These are phyloP conservation scores for Penicillium corylophilum DNA, from an alignment of 2,329 filamentous ascomycete species.

Conservation along the genomic window DNA sequence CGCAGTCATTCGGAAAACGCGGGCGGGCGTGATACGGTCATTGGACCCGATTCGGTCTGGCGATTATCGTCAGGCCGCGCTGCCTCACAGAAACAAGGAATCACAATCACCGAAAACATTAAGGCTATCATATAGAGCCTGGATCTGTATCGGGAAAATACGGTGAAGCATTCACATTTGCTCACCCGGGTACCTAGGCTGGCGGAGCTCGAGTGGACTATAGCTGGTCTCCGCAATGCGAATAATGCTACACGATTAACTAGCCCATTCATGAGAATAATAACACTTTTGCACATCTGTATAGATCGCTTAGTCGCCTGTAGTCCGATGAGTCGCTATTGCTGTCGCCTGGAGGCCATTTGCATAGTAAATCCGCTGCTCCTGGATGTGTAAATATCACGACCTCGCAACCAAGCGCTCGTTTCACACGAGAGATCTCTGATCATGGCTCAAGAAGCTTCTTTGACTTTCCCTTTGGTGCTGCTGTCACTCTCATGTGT, in stretches of 20 bases:
- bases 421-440: not conserved
- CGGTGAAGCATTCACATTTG: not conserved
- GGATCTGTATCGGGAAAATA: not conserved
- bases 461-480: not conserved
- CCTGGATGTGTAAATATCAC: not conserved
- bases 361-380: not conserved
- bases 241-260: not conserved
- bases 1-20: conserved; percentile 17
- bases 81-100: not conserved
- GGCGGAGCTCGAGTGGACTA: no score
- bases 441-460: not conserved
- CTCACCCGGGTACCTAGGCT: no score
- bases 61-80: not conserved
- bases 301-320: not conserved
- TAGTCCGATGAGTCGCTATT: not conserved
- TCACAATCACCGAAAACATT: no score
- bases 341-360: not conserved
- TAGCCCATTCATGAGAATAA: not conserved
- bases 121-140: not conserved
- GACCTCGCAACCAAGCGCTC: not conserved
- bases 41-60: conserved; percentile 9
- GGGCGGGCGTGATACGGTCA: conserved; percentile 21
- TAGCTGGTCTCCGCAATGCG: not conserved
- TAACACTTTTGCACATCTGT: not conserved
- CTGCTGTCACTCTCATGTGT: not conserved